phyloP scores from a whole-genome alignment of 495 filamentous ascomycete species.

The Penicillium atrosanguineum region DNA sequence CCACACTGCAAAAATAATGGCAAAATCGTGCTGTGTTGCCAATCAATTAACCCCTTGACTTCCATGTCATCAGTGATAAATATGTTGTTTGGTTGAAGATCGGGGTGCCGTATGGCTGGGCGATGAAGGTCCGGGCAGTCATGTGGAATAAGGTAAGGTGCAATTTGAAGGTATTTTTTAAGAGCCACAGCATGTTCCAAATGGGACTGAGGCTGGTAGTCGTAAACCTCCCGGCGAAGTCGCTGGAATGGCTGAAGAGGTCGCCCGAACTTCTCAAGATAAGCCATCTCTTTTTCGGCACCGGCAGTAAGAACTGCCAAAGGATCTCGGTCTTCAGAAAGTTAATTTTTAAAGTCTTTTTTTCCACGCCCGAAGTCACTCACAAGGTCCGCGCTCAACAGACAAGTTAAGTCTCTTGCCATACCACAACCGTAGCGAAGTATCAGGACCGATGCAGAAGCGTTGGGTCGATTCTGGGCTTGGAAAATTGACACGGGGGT shows the following conservation, averaged over 20 bases:
- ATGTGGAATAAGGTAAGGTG: slow-evolving; percentile 9
- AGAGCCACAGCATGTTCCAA: slow-evolving; percentile 12
- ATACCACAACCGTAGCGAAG: slow-evolving; percentile 18
- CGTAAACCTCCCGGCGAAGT: slow-evolving; percentile 15
- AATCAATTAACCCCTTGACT: slow-evolving; percentile 22
- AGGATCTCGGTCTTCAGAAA: slow-evolving; percentile 5
- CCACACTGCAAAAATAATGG: slow-evolving; percentile 20
- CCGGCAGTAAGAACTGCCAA: slow-evolving; percentile 10
- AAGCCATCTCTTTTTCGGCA: slow-evolving; percentile 19
- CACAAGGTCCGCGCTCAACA: slow-evolving; percentile 20
- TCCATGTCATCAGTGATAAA: slow-evolving; percentile 12
- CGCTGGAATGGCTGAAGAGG: slow-evolving; percentile 18
- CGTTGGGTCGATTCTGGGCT: neutral
- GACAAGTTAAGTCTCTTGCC: slow-evolving; percentile 11
- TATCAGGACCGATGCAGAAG: slow-evolving; percentile 24
- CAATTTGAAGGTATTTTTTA: slow-evolving; percentile 16
- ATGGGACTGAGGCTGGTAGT: slow-evolving; percentile 15
- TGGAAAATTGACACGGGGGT: neutral
- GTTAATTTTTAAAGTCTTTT: neutral
- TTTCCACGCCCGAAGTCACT: slow-evolving; percentile 1
- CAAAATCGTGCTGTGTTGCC: slow-evolving; percentile 17
- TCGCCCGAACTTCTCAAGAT: slow-evolving; percentile 13
- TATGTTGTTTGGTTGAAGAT: slow-evolving; percentile 26
- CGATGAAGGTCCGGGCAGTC: slow-evolving; percentile 1
- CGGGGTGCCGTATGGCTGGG: slow-evolving; percentile 20